A percentile compares a stretch with the other conserved stretches of the same genome.
phyloP scores from a whole-genome alignment of 495 filamentous ascomycete genomes.

The Penicillium herquei region DNA sequence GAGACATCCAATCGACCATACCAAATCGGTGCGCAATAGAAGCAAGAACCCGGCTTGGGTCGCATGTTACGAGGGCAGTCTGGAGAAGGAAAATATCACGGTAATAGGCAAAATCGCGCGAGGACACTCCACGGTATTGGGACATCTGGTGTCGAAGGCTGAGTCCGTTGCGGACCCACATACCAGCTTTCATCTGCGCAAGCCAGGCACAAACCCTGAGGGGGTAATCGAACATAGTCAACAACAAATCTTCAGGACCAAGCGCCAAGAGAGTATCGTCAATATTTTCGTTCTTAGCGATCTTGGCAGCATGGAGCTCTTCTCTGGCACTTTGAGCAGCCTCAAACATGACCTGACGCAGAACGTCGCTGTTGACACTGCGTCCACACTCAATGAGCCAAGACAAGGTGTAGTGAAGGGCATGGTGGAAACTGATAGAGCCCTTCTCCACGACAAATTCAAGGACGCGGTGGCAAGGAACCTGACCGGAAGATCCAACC shows the following conservation, averaged over 20 bases:
- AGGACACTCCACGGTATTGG: constrained; percentile 82
- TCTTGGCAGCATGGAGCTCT: constrained; percentile 19
- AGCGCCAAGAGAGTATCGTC: constrained; percentile 25
- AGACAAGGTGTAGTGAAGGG: constrained; percentile 93
- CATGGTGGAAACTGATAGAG: constrained; percentile 96
- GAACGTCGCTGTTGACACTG: constrained; percentile 61
- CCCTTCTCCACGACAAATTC: constrained; percentile 84
- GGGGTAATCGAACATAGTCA: constrained; percentile 89
- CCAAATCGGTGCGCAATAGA: constrained; percentile 90
- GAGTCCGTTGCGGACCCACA: constrained; percentile 98
- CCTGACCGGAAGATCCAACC: constrained; percentile 38
- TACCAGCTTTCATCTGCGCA: constrained; percentile 93
- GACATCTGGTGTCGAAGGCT: constrained; percentile 92
- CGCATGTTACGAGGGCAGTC: constrained; percentile 81
- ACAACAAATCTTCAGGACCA: constrained; percentile 70
- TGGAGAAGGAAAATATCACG: constrained; percentile 95
- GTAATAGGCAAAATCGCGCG: constrained; percentile 88
- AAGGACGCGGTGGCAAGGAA: constrained; percentile 61
- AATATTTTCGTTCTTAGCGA: constrained; percentile 6
- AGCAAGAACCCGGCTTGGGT: constrained; percentile 80
- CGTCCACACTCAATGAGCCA: constrained; percentile 94
- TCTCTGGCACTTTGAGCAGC: constrained; percentile 46
- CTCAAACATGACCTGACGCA: constrained; percentile 62
- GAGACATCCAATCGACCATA: constrained; percentile 85
- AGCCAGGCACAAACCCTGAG: constrained; percentile 93